phyloP scores from a whole-genome alignment of 169 alveolate genomes.

The Plasmodium gonderi region DNA sequence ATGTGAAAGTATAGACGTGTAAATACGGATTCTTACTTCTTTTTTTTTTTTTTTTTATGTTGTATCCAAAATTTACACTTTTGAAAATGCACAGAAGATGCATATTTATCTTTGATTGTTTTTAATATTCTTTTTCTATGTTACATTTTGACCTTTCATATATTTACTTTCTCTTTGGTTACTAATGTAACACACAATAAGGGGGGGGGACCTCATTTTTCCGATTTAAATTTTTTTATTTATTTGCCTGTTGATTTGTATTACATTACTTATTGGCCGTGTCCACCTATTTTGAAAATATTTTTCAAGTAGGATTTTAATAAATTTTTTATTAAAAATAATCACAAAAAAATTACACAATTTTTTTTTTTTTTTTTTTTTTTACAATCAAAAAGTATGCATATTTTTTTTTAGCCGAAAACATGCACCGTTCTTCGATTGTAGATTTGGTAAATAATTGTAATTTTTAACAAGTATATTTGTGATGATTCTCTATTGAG shows the following conservation, averaged over 20 bases:
- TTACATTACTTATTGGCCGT: no score
- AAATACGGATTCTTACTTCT: background rate
- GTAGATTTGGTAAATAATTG: background rate
- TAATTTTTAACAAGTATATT: no score
- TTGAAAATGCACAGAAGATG: background rate
- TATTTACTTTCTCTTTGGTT: no score
- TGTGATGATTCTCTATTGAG: background rate
- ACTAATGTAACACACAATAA: no score
- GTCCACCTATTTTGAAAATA: background rate
- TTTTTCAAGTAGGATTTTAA: background rate
- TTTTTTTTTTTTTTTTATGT: background rate
- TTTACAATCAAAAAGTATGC: background rate
- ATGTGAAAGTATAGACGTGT: background rate
- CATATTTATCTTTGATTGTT: background rate
- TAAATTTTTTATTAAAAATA: background rate
- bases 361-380: background rate
- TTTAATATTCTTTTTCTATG: no score
- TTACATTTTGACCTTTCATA: no score
- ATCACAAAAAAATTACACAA: background rate
- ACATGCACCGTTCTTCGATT: background rate
- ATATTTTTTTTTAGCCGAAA: background rate
- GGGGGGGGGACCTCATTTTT: no score
- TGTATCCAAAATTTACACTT: background rate
- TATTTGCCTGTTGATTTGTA: no score
- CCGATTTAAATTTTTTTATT: no score